Conservation (phyloP, 2,329 filamentous ascomycete genomes). For the Mariannaea elegans region DNA sequence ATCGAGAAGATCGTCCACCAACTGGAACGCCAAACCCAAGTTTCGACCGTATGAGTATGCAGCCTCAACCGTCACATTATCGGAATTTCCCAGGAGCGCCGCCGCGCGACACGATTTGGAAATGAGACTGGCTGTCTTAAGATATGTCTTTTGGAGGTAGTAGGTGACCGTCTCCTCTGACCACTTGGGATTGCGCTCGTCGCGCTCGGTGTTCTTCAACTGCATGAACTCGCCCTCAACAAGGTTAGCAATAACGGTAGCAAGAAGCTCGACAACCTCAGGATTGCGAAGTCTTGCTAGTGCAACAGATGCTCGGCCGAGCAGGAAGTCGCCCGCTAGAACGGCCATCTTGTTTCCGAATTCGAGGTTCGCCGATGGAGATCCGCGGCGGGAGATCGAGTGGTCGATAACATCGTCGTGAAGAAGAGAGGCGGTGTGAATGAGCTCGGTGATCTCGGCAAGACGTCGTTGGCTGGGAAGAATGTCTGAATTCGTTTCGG, state of each 20-base stretch:
- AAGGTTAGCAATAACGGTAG: constrained; percentile 96
- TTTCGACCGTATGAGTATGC: constrained; percentile 95
- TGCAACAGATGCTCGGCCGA: constrained; percentile 92
- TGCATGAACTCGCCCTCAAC: constrained; percentile 99
- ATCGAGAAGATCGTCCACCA: constrained; percentile 97
- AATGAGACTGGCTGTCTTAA: constrained; percentile 95
- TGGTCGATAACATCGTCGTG: constrained; percentile 99
- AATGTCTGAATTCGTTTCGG: constrained; percentile 68
- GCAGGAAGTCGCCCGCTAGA: constrained; percentile 93
- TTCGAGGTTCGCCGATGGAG: constrained; percentile 88
- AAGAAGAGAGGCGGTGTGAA: constrained; percentile 94
- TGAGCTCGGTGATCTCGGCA: constrained; percentile 96
- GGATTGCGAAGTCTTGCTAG: constrained; percentile 89
- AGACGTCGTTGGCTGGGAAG: constrained; percentile 92
- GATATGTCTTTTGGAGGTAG: constrained; percentile 97
- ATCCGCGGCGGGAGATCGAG: constrained; percentile 83
- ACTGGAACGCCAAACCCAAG: constrained; percentile 91
- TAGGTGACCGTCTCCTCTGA: constrained; percentile 90
- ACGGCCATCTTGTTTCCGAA: constrained; percentile 99
- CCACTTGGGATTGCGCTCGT: constrained; percentile 85
- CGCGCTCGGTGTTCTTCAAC: constrained; percentile 91
- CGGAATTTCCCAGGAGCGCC: constrained; percentile 82
- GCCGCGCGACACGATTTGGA: constrained; percentile 94
- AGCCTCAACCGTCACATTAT: constrained; percentile 83
- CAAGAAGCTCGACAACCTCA: constrained; percentile 92